Evolutionary conservation across 1,139 yeast genomes (phyloP).

Genomic region (Suhomyces anneliseae): DNA sequence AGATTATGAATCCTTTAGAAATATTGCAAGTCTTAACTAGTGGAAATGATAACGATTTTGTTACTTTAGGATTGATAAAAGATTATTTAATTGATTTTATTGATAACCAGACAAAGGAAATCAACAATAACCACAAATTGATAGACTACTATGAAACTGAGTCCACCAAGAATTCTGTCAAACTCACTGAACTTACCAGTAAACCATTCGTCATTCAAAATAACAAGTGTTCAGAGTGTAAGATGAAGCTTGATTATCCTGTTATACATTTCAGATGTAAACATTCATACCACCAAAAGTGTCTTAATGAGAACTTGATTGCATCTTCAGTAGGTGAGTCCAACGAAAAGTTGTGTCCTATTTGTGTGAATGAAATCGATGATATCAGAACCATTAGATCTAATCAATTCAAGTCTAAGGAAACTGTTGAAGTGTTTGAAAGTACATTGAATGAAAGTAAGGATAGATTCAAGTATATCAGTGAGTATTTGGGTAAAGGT

Average conservation of each 20-base stretch:
- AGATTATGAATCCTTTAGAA: conserved; percentile 73
- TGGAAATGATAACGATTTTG: conserved; percentile 49
- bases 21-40: conserved; percentile 64
- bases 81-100: conserved; percentile 67
- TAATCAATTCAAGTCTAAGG: conserved; percentile 62
- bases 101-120: conserved; percentile 61
- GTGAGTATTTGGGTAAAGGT: conserved; percentile 86
- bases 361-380: conserved; percentile 68
- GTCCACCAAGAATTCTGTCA: conserved; percentile 52
- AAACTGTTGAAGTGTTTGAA: conserved; percentile 62
- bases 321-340: conserved; percentile 19
- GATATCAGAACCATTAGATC: conserved; percentile 58
- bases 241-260: conserved; percentile 71
- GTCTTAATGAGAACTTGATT: conserved; percentile 54
- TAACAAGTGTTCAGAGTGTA: conserved; percentile 71
- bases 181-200: conserved; percentile 51
- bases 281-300: conserved; percentile 85
- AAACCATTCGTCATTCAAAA: conserved; percentile 68
- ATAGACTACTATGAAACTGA: conserved; percentile 70
- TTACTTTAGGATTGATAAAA: conserved; percentile 74
- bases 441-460: conserved; percentile 56
- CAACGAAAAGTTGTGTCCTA: conserved; percentile 57
- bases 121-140: conserved; percentile 64
- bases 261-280: conserved; percentile 81
- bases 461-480: conserved; percentile 71